Conservation (phyloP, 768 basidiomycete species). For the Lactarius vividus region DNA sequence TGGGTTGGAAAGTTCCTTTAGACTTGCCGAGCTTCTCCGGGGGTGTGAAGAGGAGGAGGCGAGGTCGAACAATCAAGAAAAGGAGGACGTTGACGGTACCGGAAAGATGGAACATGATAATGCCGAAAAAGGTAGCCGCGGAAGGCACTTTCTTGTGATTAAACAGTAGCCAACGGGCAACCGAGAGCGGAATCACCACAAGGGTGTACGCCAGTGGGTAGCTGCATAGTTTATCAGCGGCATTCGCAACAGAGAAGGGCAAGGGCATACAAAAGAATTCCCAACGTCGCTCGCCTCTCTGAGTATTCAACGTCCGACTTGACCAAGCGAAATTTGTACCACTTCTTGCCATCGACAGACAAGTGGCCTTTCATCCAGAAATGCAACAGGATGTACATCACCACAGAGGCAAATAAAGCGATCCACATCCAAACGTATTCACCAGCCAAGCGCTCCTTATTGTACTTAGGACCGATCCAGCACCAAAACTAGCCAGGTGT, state of each 20-base stretch:
- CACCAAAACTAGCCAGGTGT: constrained; percentile 39
- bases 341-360: constrained; percentile 31
- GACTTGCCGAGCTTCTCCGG: background rate
- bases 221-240: constrained; percentile 25
- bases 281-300: constrained; percentile 15
- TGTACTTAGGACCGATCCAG: constrained; percentile 40
- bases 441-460: constrained; percentile 37
- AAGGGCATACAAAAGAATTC: constrained; percentile 32
- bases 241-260: background rate
- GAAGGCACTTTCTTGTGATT: constrained; percentile 28
- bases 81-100: constrained; percentile 43
- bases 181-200: constrained; percentile 40
- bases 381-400: constrained; percentile 38
- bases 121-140: constrained; percentile 36
- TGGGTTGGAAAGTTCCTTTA: background rate
- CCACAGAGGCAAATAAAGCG: constrained; percentile 36
- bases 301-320: constrained; percentile 9
- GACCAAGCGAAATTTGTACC: constrained; percentile 37
- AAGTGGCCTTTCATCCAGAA: constrained; percentile 39
- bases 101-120: constrained; percentile 38
- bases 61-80: constrained; percentile 38
- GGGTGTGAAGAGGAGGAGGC: constrained; percentile 35
- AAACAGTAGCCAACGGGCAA: constrained; percentile 42
- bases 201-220: constrained; percentile 43
- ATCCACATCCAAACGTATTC: constrained; percentile 50